Conservation (phyloP, 2,329 filamentous ascomycete genomes). For the Rutstroemia sp. region DNA sequence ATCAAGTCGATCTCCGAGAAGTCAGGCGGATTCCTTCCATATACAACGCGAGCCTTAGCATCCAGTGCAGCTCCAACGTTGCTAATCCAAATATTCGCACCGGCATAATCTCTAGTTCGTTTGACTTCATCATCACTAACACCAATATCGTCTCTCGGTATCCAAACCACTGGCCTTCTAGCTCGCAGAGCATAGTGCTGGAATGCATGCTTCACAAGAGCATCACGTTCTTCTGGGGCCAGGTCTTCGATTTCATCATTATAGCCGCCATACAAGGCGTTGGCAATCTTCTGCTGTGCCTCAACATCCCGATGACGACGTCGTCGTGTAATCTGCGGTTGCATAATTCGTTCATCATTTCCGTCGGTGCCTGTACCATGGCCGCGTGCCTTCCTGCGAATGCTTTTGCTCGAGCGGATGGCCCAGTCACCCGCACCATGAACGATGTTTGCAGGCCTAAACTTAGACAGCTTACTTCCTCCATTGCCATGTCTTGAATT, state of each 20-base stretch:
- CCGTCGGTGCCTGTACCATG: constrained; percentile 41
- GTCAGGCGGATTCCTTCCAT: constrained; percentile 78
- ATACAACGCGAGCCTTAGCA: constrained; percentile 74
- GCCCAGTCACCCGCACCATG: constrained; percentile 24
- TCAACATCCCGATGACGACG: constrained; percentile 58
- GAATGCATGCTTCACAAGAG: constrained; percentile 80
- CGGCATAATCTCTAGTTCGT: constrained; percentile 59
- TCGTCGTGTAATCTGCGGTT: constrained; percentile 22
- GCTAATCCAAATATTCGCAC: constrained; percentile 71
- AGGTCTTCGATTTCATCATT: constrained; percentile 93
- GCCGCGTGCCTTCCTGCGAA: constrained; percentile 36
- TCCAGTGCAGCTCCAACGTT: constrained; percentile 88
- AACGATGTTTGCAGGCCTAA: constrained; percentile 26
- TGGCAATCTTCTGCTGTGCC: constrained; percentile 62
- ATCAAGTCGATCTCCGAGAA: constrained; percentile 86
- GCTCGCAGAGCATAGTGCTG: constrained; percentile 83
- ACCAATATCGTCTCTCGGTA: constrained; percentile 83
- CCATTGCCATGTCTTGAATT: constrained; percentile 24
- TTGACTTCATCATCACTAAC: constrained; percentile 87
- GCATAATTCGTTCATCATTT: constrained; percentile 2
- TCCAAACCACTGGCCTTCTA: constrained; percentile 83
- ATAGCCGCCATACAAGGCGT: constrained; percentile 78
- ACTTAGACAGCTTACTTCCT: constrained; percentile 16
- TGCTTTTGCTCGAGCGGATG: constrained; percentile 20
- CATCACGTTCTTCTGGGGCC: constrained; percentile 80